These are phyloP conservation scores for Limtongozyma cylindracea DNA, from an alignment of 805 yeast species.

Conservation along the genomic window DNA sequence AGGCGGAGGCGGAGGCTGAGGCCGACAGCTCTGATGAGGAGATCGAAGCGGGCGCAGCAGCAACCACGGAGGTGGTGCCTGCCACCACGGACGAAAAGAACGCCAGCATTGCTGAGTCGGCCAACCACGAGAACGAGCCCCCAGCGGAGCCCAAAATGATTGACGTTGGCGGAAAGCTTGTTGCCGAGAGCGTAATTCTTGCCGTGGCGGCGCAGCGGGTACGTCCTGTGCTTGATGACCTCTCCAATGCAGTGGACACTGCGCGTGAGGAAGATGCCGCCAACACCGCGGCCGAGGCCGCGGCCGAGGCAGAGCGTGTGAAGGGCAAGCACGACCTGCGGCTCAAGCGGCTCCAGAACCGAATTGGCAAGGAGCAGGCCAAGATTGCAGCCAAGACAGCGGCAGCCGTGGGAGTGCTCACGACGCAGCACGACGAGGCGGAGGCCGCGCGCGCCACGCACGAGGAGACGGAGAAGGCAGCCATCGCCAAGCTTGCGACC, in stretches of 20 bases:
- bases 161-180: too few relatives aligned
- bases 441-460: conserved; percentile 11
- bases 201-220: conserved; percentile 29
- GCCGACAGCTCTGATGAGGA: conserved; percentile 20
- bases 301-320: conserved; percentile 10
- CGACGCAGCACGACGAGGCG: conserved; percentile 5
- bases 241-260: conserved; percentile 21
- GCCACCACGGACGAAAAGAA: too few relatives aligned
- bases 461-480: conserved; percentile 13
- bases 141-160: too few relatives aligned
- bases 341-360: conserved; percentile 11
- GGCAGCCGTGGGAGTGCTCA: conserved; percentile 6
- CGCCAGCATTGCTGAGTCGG: too few relatives aligned
- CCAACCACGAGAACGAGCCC: too few relatives aligned
- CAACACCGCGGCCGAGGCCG: conserved; percentile 12
- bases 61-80: too few relatives aligned
- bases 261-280: conserved; percentile 17
- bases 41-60: conserved; percentile 21
- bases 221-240: conserved; percentile 23
- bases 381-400: conserved; percentile 16
- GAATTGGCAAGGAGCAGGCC: conserved; percentile 11
- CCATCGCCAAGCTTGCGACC: conserved; percentile 16
- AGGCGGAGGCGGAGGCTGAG: conserved; percentile 20
- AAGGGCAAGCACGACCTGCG: conserved; percentile 11
- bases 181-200: conserved; percentile 27